Evolutionary conservation across 2,329 filamentous ascomycete species (phyloP), one percentile per base, ranked within the genome.

Genomic region (Chlorencoelia australis): DNA sequence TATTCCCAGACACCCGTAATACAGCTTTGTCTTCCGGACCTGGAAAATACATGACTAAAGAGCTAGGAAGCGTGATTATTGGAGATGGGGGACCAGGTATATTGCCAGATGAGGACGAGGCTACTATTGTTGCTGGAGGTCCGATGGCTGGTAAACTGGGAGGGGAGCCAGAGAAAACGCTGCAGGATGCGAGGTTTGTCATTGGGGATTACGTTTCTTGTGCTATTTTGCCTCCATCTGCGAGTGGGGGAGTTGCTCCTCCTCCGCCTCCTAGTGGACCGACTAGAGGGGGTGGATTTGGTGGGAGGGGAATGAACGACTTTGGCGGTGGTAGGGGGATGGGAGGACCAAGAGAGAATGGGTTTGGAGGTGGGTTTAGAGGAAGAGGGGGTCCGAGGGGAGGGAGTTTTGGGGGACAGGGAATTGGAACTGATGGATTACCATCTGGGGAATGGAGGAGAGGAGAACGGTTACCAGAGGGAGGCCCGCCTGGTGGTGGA

Each of bases 171-270:
- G 68, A 77, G 18, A 89, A 81, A 63, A 88, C 83, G 7, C 62
- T 96, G 20, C 68, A 68, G 24, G 84, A 93, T 36, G 77, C 74
- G 21, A 73, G 80, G 15, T 94, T 94, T 52, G 81, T 94, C 8
- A 81, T 91, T 44, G 89, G 89, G 1, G 89, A 96, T 59, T 94
- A 82, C 54, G 69, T 96, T 26, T 80, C 81, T 40, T 89, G 84
- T 56, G 83, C 85, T 4, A 78, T 94, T 41, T 65, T 89, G 38
- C 79, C 84, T 27, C 84, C 85, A 1, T 63, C 82, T 17, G 64
- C 73, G 20, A 81, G 89, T 55, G 87, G 87, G 0, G 73, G 73
- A 20, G 77, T 93, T 25, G 78, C 79, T 28, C 75, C 82, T 7
- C 64, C 71, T n/a, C 65, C 69, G 9, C 64, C 64, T 20, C 59